Base-by-base conservation (phyloP, 2,329 filamentous ascomycete genomes). In the Hypomyces perniciosus region DNA sequence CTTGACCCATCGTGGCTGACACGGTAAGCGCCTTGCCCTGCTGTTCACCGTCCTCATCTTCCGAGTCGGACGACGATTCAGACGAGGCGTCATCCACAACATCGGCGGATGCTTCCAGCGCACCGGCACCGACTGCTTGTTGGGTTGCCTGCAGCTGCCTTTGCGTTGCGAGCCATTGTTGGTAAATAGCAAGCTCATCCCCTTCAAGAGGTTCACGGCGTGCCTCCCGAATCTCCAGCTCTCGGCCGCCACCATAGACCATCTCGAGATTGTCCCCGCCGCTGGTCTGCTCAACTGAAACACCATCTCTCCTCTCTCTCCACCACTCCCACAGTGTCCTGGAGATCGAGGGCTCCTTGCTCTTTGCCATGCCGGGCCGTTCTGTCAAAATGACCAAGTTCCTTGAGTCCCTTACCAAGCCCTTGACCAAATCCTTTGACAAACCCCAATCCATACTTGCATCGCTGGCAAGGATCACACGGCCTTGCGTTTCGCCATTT, bases 391-490 rank as follows among this genome's bases (percentile, higher is more conserved):
- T 83, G 34, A 99, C 80, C 42, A 97, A 72, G 65, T 96, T 99
- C 39, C 84, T 83, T 1, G 85, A 73, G 57, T 95, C 87, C 52
- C 80, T 77, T 0, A 90, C 90, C 50, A 99, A 76, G 8, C 78
- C 77, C 56, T 80, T 83, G 44, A 99, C 71, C 0, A 91, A 76
- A 48, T 92, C 84, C 61, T 86, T 89, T 0, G 93, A 95, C 62
- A 96, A 95, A 0, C 93, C 93, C 93, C 93, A 99, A 60, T 96
- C 90, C 20, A 97, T 72, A 30, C 88, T 95, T 4, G 84, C 80
- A 65, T 97, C 92, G 59, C 90, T 96, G 3, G 93, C 91, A 51
- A 99, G 75, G 46, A 99, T 93, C 12, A 99, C 90, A 48, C 84
- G 80, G 5, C 82, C 81, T 37, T 68, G 62, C 5, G 73, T 60